These are phyloP conservation scores for Aciculoconidium aculeatum DNA, from an alignment of 805 yeast genomes.

Conservation along the genomic window DNA sequence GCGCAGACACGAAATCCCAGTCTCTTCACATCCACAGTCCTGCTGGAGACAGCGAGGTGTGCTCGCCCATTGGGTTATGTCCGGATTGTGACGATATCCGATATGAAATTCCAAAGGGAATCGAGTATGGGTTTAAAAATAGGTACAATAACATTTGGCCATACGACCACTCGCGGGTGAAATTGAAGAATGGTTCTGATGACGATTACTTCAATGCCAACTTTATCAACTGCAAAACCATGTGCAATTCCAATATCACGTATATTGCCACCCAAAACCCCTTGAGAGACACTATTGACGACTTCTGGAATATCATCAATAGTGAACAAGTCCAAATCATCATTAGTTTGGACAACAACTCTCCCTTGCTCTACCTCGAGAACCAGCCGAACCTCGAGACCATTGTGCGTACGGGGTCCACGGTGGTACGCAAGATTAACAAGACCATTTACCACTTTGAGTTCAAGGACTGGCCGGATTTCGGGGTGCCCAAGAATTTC, in stretches of 20 bases:
- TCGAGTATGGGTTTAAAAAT: slow-evolving; percentile 28
- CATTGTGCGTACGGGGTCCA: slow-evolving; percentile 3
- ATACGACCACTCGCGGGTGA: slow-evolving; percentile 43
- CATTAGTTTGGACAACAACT: slow-evolving; percentile 30
- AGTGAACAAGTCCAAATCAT: slow-evolving; percentile 29
- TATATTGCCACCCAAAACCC: slow-evolving; percentile 46
- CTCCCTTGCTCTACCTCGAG: slow-evolving; percentile 14
- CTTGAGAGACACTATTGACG: slow-evolving; percentile 33
- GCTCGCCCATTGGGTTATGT: slow-evolving; percentile 38
- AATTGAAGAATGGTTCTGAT: slow-evolving; percentile 16
- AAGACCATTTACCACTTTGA: slow-evolving; percentile 32
- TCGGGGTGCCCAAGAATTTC: slow-evolving; percentile 35
- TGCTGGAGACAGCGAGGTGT: slow-evolving; percentile 14
- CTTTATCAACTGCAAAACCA: slow-evolving; percentile 26
- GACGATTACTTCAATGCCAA: slow-evolving; percentile 45
- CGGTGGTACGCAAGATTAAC: slow-evolving; percentile 9
- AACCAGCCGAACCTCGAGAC: slow-evolving; percentile 4
- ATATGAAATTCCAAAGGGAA: slow-evolving; percentile 37
- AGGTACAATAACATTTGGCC: slow-evolving; percentile 45
- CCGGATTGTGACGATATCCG: slow-evolving; percentile 36
- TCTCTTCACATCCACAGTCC: slow-evolving; percentile 10
- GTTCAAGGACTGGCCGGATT: slow-evolving; percentile 43
- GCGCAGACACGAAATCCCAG: slow-evolving; percentile 1
- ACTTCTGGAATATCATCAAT: slow-evolving; percentile 38
- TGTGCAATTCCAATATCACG: slow-evolving; percentile 15